A percentile compares a stretch with the other conserved stretches of the same genome.
phyloP scores from a whole-genome alignment of 139 green algal genomes.

The Asterochloris sp. region DNA sequence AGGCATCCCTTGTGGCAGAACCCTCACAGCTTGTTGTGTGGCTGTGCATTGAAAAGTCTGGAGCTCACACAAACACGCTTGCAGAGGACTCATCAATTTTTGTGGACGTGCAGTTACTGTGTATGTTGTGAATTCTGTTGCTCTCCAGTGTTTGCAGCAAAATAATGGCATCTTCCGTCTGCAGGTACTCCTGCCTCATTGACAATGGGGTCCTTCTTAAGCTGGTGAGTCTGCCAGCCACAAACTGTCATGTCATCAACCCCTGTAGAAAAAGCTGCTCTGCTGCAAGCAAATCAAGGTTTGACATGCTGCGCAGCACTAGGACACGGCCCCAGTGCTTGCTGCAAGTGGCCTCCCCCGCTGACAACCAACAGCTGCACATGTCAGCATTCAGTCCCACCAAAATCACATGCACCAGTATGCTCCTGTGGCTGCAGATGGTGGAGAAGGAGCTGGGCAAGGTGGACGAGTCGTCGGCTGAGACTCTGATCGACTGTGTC shows the following conservation, averaged over 20 bases:
- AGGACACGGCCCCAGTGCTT: background rate
- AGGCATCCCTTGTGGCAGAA: no score
- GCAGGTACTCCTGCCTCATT: conserved; percentile 5
- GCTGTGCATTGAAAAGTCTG: no score
- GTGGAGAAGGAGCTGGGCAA: conserved; percentile 3
- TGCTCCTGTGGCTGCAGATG: background rate
- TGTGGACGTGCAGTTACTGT: no score
- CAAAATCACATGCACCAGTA: no score
- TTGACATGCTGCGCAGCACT: background rate
- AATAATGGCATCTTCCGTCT: background rate
- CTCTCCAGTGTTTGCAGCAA: no score
- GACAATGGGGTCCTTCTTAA: conserved; percentile 10
- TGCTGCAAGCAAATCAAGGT: background rate
- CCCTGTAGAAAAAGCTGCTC: background rate
- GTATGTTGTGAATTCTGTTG: no score
- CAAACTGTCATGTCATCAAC: background rate
- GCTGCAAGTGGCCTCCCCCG: no score
- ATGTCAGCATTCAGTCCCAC: background rate
- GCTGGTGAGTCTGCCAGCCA: background rate
- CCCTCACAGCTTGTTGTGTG: no score
- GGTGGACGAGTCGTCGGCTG: conserved; percentile 6
- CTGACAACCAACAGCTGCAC: background rate
- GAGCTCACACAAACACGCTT: no score
- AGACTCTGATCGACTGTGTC: conserved; percentile 2
- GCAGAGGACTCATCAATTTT: no score